Evolutionary conservation across 768 basidiomycete genomes (phyloP), one percentile per base, ranked within the genome.

Genomic region (Leccinum arenicola): DNA sequence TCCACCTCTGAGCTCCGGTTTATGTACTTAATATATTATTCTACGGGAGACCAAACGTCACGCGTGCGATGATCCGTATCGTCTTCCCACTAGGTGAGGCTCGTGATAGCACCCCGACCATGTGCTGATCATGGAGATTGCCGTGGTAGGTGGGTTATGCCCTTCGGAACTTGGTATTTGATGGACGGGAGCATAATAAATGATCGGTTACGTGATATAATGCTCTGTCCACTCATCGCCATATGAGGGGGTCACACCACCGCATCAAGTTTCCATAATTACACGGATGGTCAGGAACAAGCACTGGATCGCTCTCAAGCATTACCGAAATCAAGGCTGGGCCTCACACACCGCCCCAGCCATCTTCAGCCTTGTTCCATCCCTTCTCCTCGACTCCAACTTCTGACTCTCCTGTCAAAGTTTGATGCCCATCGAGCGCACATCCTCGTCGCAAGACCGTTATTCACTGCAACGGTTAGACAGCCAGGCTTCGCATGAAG

Each of bases 361-460:
- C 43, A 19, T 45, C 43, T 45, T 45, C 43, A 4, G 2, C 43
- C 11, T n/a, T 15, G 40, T 40, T n/a, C 40, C 19, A 6, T 45
- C 43, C 40, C 9, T 15, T 6, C 1, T 15, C 2, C 35, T 15
- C 35, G 35, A 36, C 14, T 36, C 38, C 33, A 35, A 35, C 33
- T 12, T 12, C 12, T 14, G 31, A 15, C 25, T 49, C 33, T 38
- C 21, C 50, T 50, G 50, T 29, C 43, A 43, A 17, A 29, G 25
- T 47, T 64, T 54, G 56, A 73, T 71, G 71, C 62, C 65, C 47
- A 27, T 52, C 55, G 61, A 70, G 43, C 21, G 52, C 47, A 21
- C 31, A 15, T 59, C 58, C 45, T 55, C 58, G 48, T 36, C 55
- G 23, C 60, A 66, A 31, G 68, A 57, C 49, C 48, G 11, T 19